These are phyloP conservation scores for Cunninghamia lanceolata DNA, from an alignment of 75 land plant species.

Conservation along the genomic window DNA sequence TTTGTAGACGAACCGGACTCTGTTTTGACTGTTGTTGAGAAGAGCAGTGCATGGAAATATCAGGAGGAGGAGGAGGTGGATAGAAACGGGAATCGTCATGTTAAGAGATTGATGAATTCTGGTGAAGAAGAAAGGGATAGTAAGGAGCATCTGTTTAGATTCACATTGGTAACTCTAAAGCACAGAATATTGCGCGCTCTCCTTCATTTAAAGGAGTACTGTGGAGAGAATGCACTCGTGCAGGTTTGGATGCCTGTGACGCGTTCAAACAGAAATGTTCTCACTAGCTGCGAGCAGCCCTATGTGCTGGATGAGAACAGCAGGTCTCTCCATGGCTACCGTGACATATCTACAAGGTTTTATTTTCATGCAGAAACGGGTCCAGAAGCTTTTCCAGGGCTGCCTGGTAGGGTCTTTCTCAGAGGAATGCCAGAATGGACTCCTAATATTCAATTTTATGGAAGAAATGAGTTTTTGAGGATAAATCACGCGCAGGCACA, in stretches of 20 bases:
- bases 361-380: constrained; percentile 23
- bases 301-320: constrained; percentile 25
- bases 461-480: constrained; percentile 29
- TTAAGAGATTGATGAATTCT: not conserved
- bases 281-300: constrained; percentile 44
- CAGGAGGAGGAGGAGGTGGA: not conserved
- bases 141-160: not conserved
- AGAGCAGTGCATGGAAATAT: not conserved
- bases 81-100: not conserved
- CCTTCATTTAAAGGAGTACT: constrained; percentile 8
- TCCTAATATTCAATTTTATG: constrained; percentile 49
- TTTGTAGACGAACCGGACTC: not conserved
- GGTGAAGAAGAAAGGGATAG: not conserved
- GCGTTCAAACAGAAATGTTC: constrained; percentile 13
- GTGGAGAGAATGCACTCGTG: constrained; percentile 20
- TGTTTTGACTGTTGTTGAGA: not conserved
- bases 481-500: constrained; percentile 34
- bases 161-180: constrained; percentile 1
- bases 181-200: constrained; percentile 29
- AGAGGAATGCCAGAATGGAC: constrained; percentile 41
- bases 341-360: constrained; percentile 28
- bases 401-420: constrained; percentile 48
- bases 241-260: constrained; percentile 42
- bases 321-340: constrained; percentile 33
- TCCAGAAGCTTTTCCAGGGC: constrained; percentile 22